Base-by-base conservation (phyloP, 164 flowering plant species). In the Amborella trichopoda region DNA sequence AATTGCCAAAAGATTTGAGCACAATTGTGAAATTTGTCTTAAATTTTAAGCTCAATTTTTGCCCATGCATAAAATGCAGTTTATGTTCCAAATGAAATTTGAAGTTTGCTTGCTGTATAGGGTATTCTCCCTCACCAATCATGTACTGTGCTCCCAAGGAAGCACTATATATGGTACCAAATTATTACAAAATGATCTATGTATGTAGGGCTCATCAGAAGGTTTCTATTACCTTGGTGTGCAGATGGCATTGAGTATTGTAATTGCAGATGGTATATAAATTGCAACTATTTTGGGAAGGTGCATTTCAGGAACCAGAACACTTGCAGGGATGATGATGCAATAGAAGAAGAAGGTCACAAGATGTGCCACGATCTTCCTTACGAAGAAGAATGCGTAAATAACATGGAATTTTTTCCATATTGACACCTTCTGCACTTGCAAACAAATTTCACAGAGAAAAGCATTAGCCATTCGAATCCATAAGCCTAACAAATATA, bases 331-430 rank as follows among this genome's bases (percentile, higher is more conserved):
- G 47, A 84, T 65, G 0, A 81, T 63, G 1, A 81, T 26, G 41
- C 90, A 81, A 64, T 81, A 84, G 55, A 84, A 81, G 67, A 78
- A 64, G 63, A 76, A 81, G 6, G 94, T 79, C 48, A 81, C 75
- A 64, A 59, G 60, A 48, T 81, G 90, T 1, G 90, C 86, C 2
- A 76, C 60, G 10, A 83, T 72, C 72, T 81, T 81, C 56, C 94
- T 52, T 23, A 81, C 82, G 5, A 84, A 73, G 73, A 84, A 84
- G 68, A 84, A 84, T 0, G 57, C 53, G 41, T 81, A 81, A 48
- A 81, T 65, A 8, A 81, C 68, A 55, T 84, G 73, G 5, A 74
- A 41, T 48, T 69, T 81, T 76, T 78, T 84, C 73, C 74, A 77
- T 2, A 69, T 13, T 2, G 79, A 60, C 13, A 83, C 94, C 38